Evolutionary conservation across 352 stramenopile genomes (phyloP), one percentile per base, ranked within the genome.

Genomic region (Pythium utonaiense): DNA sequence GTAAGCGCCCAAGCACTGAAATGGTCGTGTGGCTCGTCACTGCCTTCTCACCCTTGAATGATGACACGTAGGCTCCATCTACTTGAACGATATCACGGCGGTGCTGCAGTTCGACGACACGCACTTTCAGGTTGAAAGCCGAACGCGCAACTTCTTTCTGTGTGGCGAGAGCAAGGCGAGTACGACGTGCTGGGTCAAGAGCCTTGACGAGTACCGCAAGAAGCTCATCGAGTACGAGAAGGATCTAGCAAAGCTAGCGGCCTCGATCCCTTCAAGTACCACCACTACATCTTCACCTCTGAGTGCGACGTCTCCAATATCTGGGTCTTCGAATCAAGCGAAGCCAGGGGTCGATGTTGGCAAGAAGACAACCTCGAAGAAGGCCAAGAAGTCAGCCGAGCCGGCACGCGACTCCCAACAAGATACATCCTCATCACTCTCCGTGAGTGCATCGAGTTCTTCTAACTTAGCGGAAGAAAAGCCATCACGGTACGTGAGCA

Each of bases 101-200:
- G 75, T 94, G 47, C 64, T 91, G 34, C 80, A 90, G 71, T 94
- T 93, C 57, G 85, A 94, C 40, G 83, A 94, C 42, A 91, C 81
- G 33, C 83, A 91, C 38, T 94, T 94, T 49, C 85, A 94, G 47
- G 82, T 94, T 40, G 85, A 94, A 52, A 89, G 81, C 60, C 76
- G 80, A 14, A 91, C 76, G 27, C 83, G 83, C 48, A 94, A 93
- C 49, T 94, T 94, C 50, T 94, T 94, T 38, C 70, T 93, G 13
- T 89, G 84, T 27, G 83, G 80, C 40, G 85, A 94, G 34, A 94
- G 85, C 75, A 94, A 93, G 58, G 83, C 85, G 27, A 85, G 79
- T 53, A 88, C 85, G 1, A 67, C 71, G 17, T 92, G 83, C 57
- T 94, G 85, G 85, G 83, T 91, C 7, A 82, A 85, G 21, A 91